Evolutionary conservation across 2,329 filamentous ascomycete genomes (phyloP), one percentile per base, ranked within the genome.

Genomic region (Dactylellina parvicollis): DNA sequence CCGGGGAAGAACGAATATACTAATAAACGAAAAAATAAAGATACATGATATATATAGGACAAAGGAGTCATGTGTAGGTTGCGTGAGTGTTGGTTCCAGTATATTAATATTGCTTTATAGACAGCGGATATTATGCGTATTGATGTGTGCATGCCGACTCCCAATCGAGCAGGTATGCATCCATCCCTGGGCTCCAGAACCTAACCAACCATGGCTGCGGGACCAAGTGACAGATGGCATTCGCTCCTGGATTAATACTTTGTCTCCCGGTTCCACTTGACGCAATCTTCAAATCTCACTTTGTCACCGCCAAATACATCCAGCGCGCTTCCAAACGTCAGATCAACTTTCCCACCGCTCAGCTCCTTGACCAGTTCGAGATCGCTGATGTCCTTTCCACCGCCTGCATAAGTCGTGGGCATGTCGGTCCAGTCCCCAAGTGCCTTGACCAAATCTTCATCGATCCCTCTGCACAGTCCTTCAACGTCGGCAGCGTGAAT

Each of bases 401-500:
- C 95, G 22, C 95, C 95, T 4, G 95, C 95, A 82, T 99, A 99
- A 0, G 95, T 99, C 14, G 98, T 91, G 1, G 95, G 95, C 77
- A 96, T 94, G 38, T 84, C 88, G 80, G 92, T 96, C 92, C 95
- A 98, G 76, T 89, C 83, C 1, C 92, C 88, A 56, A 99, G 83
- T 76, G 85, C 87, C 76, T 84, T 81, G 7, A 99, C 92, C 10
- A 99, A 85, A 76, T 89, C 86, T 80, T 95, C 90, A 78, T 99
- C 95, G 75, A 99, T 91, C 49, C 95, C 95, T 78, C 88, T 86
- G 80, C 98, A 95, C 44, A 98, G 84, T 10, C 95, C 95, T 82
- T 99, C 95, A 75, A 96, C 95, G 81, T 99, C 95, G 42, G 95
- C 95, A 14, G 95, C 95, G 80, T 99, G 95, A 79, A 99, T 95